Evolutionary conservation across 768 basidiomycete genomes (phyloP), one percentile per base, ranked within the genome.

Genomic region (Fomitopsis pulvina): DNA sequence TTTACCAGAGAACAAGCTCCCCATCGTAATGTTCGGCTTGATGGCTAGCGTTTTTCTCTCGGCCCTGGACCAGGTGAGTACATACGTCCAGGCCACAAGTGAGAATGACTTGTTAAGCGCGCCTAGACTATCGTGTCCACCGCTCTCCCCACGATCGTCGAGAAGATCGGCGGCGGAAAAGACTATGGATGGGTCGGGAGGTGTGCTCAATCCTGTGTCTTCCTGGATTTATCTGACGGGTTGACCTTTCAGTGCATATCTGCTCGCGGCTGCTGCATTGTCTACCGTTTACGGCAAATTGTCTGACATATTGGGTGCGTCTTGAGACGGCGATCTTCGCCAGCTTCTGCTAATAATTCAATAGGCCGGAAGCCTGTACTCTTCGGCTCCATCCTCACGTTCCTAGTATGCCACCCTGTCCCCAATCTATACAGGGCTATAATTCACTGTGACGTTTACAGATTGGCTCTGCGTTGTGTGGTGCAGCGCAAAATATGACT

Each of bases 401-500:
- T 92, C 64, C 63, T 92, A 67, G 81, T 87, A 75, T 59, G 0
- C 2, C 1, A 20, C 24, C 4, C 2, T 9, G 26, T 29, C 20
- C 12, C 7, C n/a, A n/a, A n/a, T n/a, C n/a, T n/a, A n/a, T n/a
- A n/a, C n/a, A n/a, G n/a, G n/a, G n/a, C n/a, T n/a, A n/a, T n/a
- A n/a, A n/a, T n/a, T n/a, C n/a, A n/a, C n/a, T n/a, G n/a, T n/a
- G n/a, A n/a, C n/a, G n/a, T n/a, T 2, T 10, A 2, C 56, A 87
- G 85, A 66, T 89, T 54, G 87, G 86, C 20, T 88, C 86, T 5
- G 87, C 87, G 1, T 67, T 92, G 47, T 91, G 87, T 57, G 89
- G 89, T 12, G 84, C 87, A 0, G 87, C 90, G 0, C 84, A 92
- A 62, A 80, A 47, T 48, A 84, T 92, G 78, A 75, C 70, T 2